These are phyloP conservation scores for Candida pini DNA, from an alignment of 805 yeast genomes.

Conservation along the genomic window DNA sequence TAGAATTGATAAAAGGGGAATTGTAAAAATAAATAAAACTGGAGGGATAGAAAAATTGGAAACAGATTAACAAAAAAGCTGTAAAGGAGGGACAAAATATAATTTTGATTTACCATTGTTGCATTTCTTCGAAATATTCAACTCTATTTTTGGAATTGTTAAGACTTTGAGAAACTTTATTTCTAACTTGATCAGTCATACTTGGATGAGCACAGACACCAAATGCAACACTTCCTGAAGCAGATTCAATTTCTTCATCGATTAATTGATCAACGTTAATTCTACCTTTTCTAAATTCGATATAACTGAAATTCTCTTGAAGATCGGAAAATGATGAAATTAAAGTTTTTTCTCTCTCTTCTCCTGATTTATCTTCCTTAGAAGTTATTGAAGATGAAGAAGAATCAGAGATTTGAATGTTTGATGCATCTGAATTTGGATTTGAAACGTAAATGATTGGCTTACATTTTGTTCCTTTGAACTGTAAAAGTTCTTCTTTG, in stretches of 20 bases:
- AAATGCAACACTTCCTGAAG: constrained; percentile 38
- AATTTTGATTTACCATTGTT: constrained; percentile 33
- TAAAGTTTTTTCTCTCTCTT: constrained; percentile 14
- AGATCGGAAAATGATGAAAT: constrained; percentile 12
- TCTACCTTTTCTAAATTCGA: constrained; percentile 42
- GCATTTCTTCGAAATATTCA: constrained; percentile 32
- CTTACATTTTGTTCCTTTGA: constrained; percentile 30
- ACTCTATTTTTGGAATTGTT: constrained; percentile 10
- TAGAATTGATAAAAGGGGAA: no score
- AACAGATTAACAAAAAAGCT: no score
- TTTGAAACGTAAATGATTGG: constrained; percentile 39
- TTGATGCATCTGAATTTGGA: constrained; percentile 16
- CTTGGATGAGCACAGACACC: constrained; percentile 45
- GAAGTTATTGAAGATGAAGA: constrained; percentile 7
- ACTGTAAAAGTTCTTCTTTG: constrained; percentile 34
- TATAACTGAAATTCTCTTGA: constrained; percentile 25
- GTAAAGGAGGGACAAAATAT: no score
- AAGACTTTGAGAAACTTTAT: constrained; percentile 16
- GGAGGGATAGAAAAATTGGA: no score
- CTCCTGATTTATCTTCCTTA: constrained; percentile 5
- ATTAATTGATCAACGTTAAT: constrained; percentile 34
- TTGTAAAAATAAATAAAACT: no score
- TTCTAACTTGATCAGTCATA: constrained; percentile 31
- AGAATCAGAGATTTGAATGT: constrained; percentile 6
- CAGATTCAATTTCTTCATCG: constrained; percentile 30